A percentile compares a stretch with the other conserved stretches of the same genome.
Conservation (phyloP, 1,284 basidiomycete genomes). For the Puccinia coronata region DNA sequence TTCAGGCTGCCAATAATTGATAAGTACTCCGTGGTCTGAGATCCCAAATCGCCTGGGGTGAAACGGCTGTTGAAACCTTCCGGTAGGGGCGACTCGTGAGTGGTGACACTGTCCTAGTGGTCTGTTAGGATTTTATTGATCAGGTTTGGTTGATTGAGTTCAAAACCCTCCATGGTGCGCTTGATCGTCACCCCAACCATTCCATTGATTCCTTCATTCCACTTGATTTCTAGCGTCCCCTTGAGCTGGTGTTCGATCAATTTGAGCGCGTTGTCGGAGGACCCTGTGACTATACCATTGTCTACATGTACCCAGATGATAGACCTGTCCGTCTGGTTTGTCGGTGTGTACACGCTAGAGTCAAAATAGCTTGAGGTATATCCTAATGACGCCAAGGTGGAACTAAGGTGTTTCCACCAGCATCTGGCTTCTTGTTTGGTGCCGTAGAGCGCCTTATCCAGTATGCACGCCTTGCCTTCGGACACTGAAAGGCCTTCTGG, state of each 20-base stretch:
- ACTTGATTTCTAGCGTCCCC: not conserved
- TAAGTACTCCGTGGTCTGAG: not conserved
- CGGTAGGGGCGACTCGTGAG: not conserved
- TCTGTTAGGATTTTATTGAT: not conserved
- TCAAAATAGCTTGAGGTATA: not conserved
- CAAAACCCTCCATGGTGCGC: no score
- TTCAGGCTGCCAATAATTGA: not conserved
- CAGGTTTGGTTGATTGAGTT: no score
- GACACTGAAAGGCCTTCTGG: not conserved
- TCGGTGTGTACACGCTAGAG: not conserved
- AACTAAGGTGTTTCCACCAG: constrained; percentile 26
- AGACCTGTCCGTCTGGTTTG: not conserved
- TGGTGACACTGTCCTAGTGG: not conserved
- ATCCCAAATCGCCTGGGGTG: no score
- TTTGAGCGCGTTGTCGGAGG: not conserved
- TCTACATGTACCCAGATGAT: constrained; percentile 30
- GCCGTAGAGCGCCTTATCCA: not conserved
- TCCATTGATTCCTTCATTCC: no score
- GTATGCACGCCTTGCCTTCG: not conserved
- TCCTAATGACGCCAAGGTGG: not conserved
- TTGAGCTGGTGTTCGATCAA: not conserved
- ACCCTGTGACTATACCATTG: not conserved
- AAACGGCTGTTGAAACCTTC: not conserved
- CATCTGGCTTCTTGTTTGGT: constrained; percentile 14
- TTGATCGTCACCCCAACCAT: no score